Conservation (phyloP, 805 yeast species). For the Ogataea populi-albae region DNA sequence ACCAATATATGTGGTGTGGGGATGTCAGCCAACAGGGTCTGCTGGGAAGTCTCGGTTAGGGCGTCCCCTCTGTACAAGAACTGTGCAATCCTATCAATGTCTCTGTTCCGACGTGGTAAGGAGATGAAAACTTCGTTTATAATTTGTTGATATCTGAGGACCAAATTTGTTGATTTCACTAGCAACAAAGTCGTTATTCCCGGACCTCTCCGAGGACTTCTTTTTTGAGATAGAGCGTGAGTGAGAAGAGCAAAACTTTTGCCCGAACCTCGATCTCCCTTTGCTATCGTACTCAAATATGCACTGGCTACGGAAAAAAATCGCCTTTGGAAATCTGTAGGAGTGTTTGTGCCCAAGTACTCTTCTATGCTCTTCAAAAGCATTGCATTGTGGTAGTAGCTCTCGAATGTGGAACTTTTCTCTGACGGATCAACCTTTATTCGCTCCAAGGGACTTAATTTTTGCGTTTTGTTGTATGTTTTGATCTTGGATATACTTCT, state of each 20-base stretch:
- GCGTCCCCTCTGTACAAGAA: slow-evolving; percentile 29
- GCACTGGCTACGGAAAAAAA: slow-evolving; percentile 27
- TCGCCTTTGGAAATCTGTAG: slow-evolving; percentile 32
- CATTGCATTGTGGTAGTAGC: slow-evolving; percentile 16
- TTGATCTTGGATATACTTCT: slow-evolving; percentile 23
- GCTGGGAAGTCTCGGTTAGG: slow-evolving; percentile 26
- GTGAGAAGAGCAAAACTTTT: slow-evolving; percentile 26
- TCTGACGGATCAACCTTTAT: slow-evolving; percentile 21
- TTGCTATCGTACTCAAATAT: slow-evolving; percentile 29
- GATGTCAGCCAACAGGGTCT: slow-evolving; percentile 17
- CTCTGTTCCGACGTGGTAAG: slow-evolving; percentile 4
- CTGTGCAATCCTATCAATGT: slow-evolving; percentile 24
- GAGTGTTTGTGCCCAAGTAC: slow-evolving; percentile 14
- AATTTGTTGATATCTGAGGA: slow-evolving; percentile 21
- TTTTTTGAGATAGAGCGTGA: slow-evolving; percentile 25
- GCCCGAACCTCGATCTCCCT: slow-evolving; percentile 33
- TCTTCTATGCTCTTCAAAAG: slow-evolving; percentile 17
- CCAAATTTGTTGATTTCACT: slow-evolving; percentile 29
- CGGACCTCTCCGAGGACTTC: slow-evolving; percentile 22
- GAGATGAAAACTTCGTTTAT: slow-evolving; percentile 12
- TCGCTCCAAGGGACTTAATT: slow-evolving; percentile 20
- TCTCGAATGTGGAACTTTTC: slow-evolving; percentile 15
- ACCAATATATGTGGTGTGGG: slow-evolving; percentile 33
- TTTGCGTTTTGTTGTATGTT: slow-evolving; percentile 24
- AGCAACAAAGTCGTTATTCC: slow-evolving; percentile 31